Base-by-base conservation (phyloP, 352 stramenopile genomes). In the Phytopythium sindhum region DNA sequence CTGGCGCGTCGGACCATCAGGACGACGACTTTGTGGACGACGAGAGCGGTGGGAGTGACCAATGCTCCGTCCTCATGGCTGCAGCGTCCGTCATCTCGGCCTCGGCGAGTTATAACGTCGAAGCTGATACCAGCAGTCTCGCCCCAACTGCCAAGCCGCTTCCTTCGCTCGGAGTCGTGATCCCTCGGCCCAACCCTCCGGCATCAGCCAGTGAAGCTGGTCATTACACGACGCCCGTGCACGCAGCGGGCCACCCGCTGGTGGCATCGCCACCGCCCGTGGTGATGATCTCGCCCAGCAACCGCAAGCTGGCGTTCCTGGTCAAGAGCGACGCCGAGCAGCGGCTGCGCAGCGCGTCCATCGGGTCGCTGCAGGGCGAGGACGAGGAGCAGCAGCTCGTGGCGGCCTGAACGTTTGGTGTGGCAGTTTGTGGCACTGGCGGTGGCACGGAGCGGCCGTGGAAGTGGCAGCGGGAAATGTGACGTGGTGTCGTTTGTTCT, bases 231-330 rank as follows among this genome's bases (percentile, higher is more conserved):
- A 89, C 77, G 33, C 73, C 73, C 24, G 66, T 75, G 54, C 62
- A 81, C 24, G 61, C 66, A 42, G 59, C 50, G 0, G 50, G 58
- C 42, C 57, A 65, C 26, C 72, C 17, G 19, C n/a, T 19, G 4
- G 45, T 65, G 26, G 33, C 56, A 29, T 39, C 45, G 21, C 45
- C 45, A 35, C 59, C 53, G 21, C 64, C 54, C 29, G 33, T 35
- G 56, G 60, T 51, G 14, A 61, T 65, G 26, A 86, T 87, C 66
- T 90, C 77, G 24, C 81, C 79, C 17, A 78, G 55, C 59, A 75
- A 86, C 50, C 73, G 70, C 48, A 88, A 88, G 56, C 42, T 86
- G 17, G 51, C 80, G 45, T 33, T 67, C n/a, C n/a, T 73, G 1
- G 21, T 54, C 12, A 86, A 84, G 59, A 26, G 47, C 0, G 57